These are phyloP conservation scores for Pseudozyma flocculosa DNA, from an alignment of 1,284 basidiomycete genomes.

Conservation along the genomic window DNA sequence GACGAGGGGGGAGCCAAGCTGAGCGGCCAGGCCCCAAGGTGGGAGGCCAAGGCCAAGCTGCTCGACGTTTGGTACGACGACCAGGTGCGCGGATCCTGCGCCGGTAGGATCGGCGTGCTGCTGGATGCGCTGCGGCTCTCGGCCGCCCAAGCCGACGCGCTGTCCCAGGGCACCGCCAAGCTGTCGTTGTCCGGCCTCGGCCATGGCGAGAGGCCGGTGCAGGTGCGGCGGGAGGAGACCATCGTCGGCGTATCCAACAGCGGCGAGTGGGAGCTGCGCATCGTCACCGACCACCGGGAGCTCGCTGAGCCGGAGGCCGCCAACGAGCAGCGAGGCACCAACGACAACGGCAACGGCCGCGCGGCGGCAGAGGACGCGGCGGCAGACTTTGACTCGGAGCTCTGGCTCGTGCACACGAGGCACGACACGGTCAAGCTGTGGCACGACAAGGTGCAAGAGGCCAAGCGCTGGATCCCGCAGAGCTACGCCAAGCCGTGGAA, in stretches of 20 bases:
- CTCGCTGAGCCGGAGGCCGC: no score
- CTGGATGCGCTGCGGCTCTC: slow-evolving; percentile 26
- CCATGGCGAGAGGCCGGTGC: background rate
- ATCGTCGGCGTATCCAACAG: slow-evolving; percentile 18
- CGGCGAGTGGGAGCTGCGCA: slow-evolving; percentile 21
- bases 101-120: slow-evolving; percentile 10
- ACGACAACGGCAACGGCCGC: slow-evolving; percentile 3
- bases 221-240: background rate
- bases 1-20: slow-evolving; percentile 6
- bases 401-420: slow-evolving; percentile 28
- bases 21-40: background rate
- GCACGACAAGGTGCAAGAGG: slow-evolving; percentile 23
- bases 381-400: slow-evolving; percentile 23
- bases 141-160: slow-evolving; percentile 5
- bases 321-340: background rate
- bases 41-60: slow-evolving; percentile 20
- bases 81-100: slow-evolving; percentile 21
- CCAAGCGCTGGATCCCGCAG: slow-evolving; percentile 22
- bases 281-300: slow-evolving; percentile 10
- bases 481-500: background rate
- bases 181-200: background rate
- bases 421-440: slow-evolving; percentile 8
- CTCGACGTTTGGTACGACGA: slow-evolving; percentile 33
- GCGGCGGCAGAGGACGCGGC: background rate
- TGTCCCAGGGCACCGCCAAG: background rate